phyloP scores from a whole-genome alignment of 768 basidiomycete species.

The Termitomyces sp. region DNA sequence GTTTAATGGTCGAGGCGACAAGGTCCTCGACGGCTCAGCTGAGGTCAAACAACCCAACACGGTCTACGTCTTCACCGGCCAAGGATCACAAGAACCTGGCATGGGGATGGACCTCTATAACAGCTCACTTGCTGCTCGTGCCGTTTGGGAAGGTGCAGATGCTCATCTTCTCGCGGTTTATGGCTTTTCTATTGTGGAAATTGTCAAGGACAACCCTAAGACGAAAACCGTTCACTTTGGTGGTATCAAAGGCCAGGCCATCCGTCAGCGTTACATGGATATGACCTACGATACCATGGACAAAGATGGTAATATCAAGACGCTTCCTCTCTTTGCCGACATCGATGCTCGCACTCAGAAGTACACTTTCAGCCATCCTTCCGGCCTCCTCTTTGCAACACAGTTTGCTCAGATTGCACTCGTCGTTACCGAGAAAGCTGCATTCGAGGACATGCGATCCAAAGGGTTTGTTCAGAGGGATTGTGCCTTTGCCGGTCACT shows the following conservation, averaged over 20 bases:
- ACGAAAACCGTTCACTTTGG: constrained; percentile 98
- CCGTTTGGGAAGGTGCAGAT: constrained; percentile 97
- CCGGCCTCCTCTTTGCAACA: constrained; percentile 93
- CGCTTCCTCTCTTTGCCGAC: constrained; percentile 92
- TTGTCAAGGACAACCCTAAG: constrained; percentile 98
- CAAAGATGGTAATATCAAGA: constrained; percentile 94
- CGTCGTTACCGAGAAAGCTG: constrained; percentile 97
- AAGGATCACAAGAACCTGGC: constrained; percentile 95
- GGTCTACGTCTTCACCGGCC: constrained; percentile 97
- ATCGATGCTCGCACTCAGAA: constrained; percentile 92
- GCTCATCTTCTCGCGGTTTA: constrained; percentile 91
- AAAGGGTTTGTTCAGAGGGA: constrained; percentile 93
- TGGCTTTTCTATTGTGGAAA: constrained; percentile 98
- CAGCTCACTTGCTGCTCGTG: constrained; percentile 86
- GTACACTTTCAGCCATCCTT: constrained; percentile 98
- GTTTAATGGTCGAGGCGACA: constrained; percentile 79
- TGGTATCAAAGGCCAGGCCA: constrained; percentile 98
- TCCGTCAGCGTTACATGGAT: constrained; percentile 99
- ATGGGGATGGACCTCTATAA: constrained; percentile 99
- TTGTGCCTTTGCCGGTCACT: constrained; percentile 96
- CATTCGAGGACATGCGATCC: constrained; percentile 96
- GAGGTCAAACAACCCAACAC: constrained; percentile 92
- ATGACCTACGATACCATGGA: constrained; percentile 98
- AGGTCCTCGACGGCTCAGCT: constrained; percentile 88
- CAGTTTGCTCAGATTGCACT: constrained; percentile 99